These are phyloP conservation scores for Globisporangium sylvaticum DNA, from an alignment of 352 stramenopile species.

Conservation along the genomic window DNA sequence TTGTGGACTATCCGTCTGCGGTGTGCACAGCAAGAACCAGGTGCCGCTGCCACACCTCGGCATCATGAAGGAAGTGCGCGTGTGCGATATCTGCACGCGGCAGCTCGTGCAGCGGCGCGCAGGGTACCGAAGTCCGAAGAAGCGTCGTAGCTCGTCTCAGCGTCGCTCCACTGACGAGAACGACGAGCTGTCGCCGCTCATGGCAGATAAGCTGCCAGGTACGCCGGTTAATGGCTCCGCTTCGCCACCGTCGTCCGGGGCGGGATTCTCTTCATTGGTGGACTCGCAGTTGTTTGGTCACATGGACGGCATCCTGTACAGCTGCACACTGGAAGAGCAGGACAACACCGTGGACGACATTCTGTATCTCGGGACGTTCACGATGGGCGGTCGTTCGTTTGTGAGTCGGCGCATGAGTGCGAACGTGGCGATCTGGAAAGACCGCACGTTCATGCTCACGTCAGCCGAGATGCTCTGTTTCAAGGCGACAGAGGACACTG, in stretches of 20 bases:
- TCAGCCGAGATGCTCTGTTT: constrained; percentile 76
- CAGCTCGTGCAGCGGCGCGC: constrained; percentile 63
- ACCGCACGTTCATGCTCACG: constrained; percentile 73
- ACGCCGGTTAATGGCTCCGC: constrained; percentile 8
- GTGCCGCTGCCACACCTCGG: constrained; percentile 66
- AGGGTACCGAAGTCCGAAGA: constrained; percentile 50
- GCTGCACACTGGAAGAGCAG: constrained; percentile 67
- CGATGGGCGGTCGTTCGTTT: constrained; percentile 66
- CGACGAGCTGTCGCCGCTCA: constrained; percentile 25
- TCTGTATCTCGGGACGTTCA: constrained; percentile 74
- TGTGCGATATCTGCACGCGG: constrained; percentile 72
- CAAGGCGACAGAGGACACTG: constrained; percentile 46
- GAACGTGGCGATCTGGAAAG: constrained; percentile 78
- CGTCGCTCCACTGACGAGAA: constrained; percentile 22
- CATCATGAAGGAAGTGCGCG: constrained; percentile 70
- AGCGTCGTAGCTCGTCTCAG: constrained; percentile 18
- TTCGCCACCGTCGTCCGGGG: constrained; percentile 1
- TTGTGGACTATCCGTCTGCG: constrained; percentile 57
- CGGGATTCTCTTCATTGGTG: background rate
- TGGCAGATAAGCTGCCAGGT: constrained; percentile 17
- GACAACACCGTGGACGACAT: constrained; percentile 78
- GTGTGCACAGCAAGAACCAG: constrained; percentile 77
- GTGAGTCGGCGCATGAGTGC: constrained; percentile 65
- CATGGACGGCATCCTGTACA: constrained; percentile 69
- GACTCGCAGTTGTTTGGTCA: constrained; percentile 24